These are phyloP conservation scores for Verbascum thapsus DNA, from an alignment of 257 asterid genomes.

Conservation along the genomic window DNA sequence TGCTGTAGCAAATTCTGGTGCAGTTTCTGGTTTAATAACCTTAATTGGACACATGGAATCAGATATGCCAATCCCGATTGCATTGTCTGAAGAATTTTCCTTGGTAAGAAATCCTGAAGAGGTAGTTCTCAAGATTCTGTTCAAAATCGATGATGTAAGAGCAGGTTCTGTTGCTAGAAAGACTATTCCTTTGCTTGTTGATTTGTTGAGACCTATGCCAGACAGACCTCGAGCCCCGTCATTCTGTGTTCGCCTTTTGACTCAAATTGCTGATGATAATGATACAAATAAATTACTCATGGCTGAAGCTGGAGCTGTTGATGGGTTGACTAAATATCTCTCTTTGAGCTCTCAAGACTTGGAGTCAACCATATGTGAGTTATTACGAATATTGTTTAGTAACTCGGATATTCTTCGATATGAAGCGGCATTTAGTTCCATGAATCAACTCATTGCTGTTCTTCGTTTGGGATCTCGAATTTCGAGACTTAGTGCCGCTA, in stretches of 20 bases:
- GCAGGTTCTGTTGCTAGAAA: slow-evolving; percentile 65
- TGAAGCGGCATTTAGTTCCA: slow-evolving; percentile 66
- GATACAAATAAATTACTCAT: slow-evolving; percentile 70
- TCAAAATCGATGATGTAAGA: slow-evolving; percentile 76
- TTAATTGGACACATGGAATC: slow-evolving; percentile 69
- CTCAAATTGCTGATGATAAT: slow-evolving; percentile 73
- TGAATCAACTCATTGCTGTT: slow-evolving; percentile 77
- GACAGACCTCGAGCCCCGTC: slow-evolving; percentile 89
- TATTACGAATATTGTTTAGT: slow-evolving; percentile 69
- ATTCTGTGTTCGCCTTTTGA: slow-evolving; percentile 63
- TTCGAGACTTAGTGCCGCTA: slow-evolving; percentile 74
- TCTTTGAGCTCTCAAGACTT: slow-evolving; percentile 85
- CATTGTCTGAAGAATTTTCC: slow-evolving; percentile 72
- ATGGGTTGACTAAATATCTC: slow-evolving; percentile 75
- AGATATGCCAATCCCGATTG: slow-evolving; percentile 62
- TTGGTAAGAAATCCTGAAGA: slow-evolving; percentile 71
- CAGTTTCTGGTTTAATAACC: slow-evolving; percentile 62
- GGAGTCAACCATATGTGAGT: slow-evolving; percentile 77
- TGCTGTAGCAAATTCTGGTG: slow-evolving; percentile 73
- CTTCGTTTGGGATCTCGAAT: slow-evolving; percentile 88
- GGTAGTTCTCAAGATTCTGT: slow-evolving; percentile 63
- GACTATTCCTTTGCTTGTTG: slow-evolving; percentile 79
- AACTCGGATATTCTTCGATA: slow-evolving; percentile 60
- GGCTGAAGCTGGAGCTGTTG: slow-evolving; percentile 88
- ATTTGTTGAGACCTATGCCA: slow-evolving; percentile 79